These are phyloP conservation scores for Malbranchea zuffiana DNA, from an alignment of 2,329 filamentous ascomycete genomes.

Conservation along the genomic window DNA sequence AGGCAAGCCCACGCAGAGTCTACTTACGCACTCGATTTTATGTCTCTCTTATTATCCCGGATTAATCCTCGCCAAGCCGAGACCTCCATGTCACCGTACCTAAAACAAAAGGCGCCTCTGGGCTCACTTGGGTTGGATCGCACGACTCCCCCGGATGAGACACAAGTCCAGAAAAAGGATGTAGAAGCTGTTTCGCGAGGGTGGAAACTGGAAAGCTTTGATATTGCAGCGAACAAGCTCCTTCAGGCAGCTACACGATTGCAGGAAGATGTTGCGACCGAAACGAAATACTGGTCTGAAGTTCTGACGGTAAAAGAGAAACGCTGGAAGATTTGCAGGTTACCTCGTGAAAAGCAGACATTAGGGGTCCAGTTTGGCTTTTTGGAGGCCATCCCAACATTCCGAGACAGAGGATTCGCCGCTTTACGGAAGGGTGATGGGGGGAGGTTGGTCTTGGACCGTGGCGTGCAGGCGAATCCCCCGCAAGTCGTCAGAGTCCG, in stretches of 20 bases:
- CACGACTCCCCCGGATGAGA: conserved; percentile 50
- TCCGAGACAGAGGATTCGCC: conserved; percentile 64
- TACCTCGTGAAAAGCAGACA: conserved; percentile 61
- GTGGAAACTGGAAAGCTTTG: conserved; percentile 68
- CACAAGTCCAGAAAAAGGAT: conserved; percentile 45
- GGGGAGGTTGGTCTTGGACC: conserved; percentile 65
- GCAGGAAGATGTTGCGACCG: conserved; percentile 63
- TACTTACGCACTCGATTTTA: conserved; percentile 64
- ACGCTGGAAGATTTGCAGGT: conserved; percentile 74
- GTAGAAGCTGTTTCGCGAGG: conserved; percentile 48
- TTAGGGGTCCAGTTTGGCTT: conserved; percentile 86
- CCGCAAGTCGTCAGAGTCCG: conserved; percentile 57
- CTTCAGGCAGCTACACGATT: conserved; percentile 61
- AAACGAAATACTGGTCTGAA: conserved; percentile 82
- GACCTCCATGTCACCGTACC: conserved; percentile 55
- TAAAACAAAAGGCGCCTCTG: conserved; percentile 61
- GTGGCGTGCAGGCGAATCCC: conserved; percentile 39
- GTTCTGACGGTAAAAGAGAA: conserved; percentile 68
- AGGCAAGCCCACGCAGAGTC: conserved; percentile 38
- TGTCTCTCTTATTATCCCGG: conserved; percentile 76
- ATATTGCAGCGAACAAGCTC: conserved; percentile 62
- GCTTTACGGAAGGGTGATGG: conserved; percentile 64
- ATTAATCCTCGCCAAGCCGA: conserved; percentile 60
- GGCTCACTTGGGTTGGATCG: conserved; percentile 63
- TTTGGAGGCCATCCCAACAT: conserved; percentile 54